phyloP scores from a whole-genome alignment of 768 basidiomycete species.

The Kwoniella dejecticola region DNA sequence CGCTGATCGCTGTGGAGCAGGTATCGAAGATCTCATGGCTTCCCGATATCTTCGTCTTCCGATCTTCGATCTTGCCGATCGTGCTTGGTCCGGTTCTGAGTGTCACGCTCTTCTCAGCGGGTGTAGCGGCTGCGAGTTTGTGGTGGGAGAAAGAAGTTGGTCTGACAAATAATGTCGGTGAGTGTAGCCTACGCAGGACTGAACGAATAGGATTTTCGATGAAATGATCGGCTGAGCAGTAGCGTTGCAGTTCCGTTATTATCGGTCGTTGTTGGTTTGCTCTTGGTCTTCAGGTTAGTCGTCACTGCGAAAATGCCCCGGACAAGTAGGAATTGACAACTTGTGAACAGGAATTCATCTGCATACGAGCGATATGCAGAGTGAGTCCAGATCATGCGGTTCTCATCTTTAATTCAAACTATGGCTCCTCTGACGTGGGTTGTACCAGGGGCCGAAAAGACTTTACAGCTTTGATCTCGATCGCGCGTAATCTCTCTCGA shows the following conservation, averaged over 20 bases:
- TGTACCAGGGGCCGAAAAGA: constrained; percentile 87
- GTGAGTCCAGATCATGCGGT: constrained; percentile 16
- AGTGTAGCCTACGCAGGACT: background rate
- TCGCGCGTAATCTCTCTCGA: constrained; percentile 55
- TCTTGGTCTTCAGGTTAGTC: constrained; percentile 60
- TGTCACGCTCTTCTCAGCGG: constrained; percentile 70
- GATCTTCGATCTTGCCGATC: constrained; percentile 73
- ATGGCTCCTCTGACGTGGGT: constrained; percentile 12
- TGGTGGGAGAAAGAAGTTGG: constrained; percentile 64
- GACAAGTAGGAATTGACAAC: background rate
- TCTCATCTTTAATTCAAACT: constrained; percentile 75
- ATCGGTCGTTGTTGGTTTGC: constrained; percentile 87
- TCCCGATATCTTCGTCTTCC: constrained; percentile 78
- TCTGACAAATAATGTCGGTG: constrained; percentile 72
- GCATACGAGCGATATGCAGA: constrained; percentile 59
- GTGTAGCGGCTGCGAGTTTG: constrained; percentile 45
- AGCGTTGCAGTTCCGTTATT: constrained; percentile 70
- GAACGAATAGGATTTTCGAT: no score
- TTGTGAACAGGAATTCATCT: constrained; percentile 27
- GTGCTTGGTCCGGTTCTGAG: constrained; percentile 82
- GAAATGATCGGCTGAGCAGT: no score
- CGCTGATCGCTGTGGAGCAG: constrained; percentile 18
- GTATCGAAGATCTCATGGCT: constrained; percentile 67
- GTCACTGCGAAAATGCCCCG: background rate
- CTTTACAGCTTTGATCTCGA: constrained; percentile 71